phyloP scores from a whole-genome alignment of 345 rosid species.

The Hypericum androsaemum region DNA sequence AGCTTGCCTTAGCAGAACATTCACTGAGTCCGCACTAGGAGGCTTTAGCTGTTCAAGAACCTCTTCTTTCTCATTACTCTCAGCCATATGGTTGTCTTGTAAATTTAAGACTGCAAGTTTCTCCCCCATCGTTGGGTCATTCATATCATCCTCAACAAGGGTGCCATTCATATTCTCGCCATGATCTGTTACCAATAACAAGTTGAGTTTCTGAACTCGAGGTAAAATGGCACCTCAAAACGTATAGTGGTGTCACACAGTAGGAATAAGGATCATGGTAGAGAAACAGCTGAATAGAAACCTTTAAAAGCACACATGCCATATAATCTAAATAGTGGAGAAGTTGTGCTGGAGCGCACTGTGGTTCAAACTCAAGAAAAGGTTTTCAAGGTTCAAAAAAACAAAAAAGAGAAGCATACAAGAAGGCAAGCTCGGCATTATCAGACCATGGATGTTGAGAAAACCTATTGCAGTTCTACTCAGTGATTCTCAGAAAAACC shows the following conservation, averaged over 20 bases:
- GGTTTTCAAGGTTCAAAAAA: too few relatives aligned
- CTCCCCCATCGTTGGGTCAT: conserved; percentile 94
- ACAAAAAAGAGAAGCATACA: too few relatives aligned
- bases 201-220: background rate
- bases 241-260: background rate
- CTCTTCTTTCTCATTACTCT: conserved; percentile 22
- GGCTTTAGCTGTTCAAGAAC: conserved; percentile 35
- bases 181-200: conserved; percentile 24
- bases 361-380: too few relatives aligned
- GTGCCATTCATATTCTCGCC: conserved; percentile 61
- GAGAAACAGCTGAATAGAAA: too few relatives aligned
- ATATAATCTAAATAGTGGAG: too few relatives aligned
- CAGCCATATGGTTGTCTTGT: conserved; percentile 24
- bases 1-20: conserved; percentile 80
- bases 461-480: too few relatives aligned
- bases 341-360: too few relatives aligned
- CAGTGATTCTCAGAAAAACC: too few relatives aligned
- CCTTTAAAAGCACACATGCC: too few relatives aligned
- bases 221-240: background rate
- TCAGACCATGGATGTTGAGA: too few relatives aligned
- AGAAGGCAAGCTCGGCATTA: too few relatives aligned
- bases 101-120: conserved; percentile 54
- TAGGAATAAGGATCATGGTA: background rate
- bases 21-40: conserved; percentile 84
- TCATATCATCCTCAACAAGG: conserved; percentile 44